Conservation (phyloP, 1,284 basidiomycete genomes). For the Heterobasidion annosum region DNA sequence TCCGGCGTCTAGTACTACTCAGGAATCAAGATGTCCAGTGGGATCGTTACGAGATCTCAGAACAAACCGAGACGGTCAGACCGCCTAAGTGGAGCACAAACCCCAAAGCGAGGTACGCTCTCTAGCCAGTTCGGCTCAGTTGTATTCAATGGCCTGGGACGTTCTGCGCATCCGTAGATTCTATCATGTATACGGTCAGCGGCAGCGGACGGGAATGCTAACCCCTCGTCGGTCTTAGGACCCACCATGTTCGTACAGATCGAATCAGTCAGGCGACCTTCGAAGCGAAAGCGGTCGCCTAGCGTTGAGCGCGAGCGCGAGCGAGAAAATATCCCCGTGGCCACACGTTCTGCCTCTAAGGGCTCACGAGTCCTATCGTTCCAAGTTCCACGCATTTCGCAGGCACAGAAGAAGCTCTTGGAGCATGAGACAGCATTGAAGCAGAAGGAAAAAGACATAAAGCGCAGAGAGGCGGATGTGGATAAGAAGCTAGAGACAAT, state of each 20-base stretch:
- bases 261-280: background rate
- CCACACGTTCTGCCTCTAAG: background rate
- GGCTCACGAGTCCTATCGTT: background rate
- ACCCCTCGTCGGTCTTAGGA: background rate
- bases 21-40: background rate
- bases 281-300: background rate
- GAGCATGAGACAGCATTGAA: background rate
- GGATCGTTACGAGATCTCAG: background rate
- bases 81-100: background rate
- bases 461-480: background rate
- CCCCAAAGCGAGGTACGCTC: background rate
- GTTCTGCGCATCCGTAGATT: background rate
- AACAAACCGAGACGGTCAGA: background rate
- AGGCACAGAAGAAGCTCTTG: background rate
- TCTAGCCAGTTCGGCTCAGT: background rate
- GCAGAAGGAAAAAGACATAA: background rate
- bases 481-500: background rate
- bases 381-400: background rate
- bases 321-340: background rate
- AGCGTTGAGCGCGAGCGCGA: background rate
- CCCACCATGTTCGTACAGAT: background rate
- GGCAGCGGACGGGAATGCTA: background rate
- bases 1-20: background rate
- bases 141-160: background rate
- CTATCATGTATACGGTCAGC: background rate